Percentiles rank a stretch among this genome's conserved stretches.
Conservation (phyloP, 768 basidiomycete species). For the Hypholoma fasciculare region DNA sequence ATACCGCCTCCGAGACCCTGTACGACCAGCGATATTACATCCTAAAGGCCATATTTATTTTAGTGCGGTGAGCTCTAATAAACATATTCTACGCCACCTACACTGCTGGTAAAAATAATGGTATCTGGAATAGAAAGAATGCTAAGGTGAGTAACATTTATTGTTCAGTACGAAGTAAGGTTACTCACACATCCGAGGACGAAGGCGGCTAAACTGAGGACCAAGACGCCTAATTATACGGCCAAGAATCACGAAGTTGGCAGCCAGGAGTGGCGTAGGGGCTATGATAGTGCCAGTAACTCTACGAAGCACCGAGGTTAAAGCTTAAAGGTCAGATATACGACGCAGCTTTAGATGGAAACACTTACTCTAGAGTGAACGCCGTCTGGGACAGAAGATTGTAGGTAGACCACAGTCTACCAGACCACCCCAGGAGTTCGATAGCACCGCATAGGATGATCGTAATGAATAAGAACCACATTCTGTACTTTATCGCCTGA, state of each 20-base stretch:
- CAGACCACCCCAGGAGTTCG: slow-evolving; percentile 22
- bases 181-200: slow-evolving; percentile 23
- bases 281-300: slow-evolving; percentile 53
- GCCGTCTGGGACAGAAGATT: slow-evolving; percentile 7
- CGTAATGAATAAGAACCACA: slow-evolving; percentile 21
- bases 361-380: slow-evolving; percentile 19
- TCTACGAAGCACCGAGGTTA: slow-evolving; percentile 22
- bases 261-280: slow-evolving; percentile 48
- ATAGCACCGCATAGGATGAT: slow-evolving; percentile 16
- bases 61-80: not conserved
- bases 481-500: slow-evolving; percentile 14
- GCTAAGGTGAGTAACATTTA: not conserved
- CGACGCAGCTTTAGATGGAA: not conserved
- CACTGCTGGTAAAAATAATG: slow-evolving; percentile 40
- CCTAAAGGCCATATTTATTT: not conserved
- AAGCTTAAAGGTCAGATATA: not conserved
- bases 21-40: not conserved
- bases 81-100: slow-evolving; percentile 6
- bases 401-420: slow-evolving; percentile 19
- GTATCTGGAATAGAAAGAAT: slow-evolving; percentile 31
- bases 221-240: slow-evolving; percentile 44
- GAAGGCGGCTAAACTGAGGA: slow-evolving; percentile 43
- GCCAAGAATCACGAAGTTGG: slow-evolving; percentile 60
- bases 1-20: not conserved
- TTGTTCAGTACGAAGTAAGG: not conserved